phyloP scores from a whole-genome alignment of 1,284 basidiomycete species.

The Schizophyllum commune region DNA sequence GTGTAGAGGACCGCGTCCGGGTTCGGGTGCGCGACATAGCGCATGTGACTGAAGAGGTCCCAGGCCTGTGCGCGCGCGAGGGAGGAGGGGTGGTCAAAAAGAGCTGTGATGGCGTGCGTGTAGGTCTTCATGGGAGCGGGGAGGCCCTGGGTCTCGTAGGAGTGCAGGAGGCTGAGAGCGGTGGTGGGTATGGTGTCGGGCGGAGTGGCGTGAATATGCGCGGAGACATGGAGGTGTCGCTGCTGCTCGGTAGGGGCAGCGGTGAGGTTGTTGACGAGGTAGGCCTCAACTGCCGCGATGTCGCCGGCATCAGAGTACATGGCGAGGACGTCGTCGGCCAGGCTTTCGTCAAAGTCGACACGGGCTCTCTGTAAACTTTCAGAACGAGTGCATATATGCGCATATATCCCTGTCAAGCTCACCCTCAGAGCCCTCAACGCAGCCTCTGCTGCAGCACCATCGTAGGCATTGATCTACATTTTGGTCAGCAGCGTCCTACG shows the following conservation, averaged over 20 bases:
- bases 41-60: conserved; percentile 95
- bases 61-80: conserved; percentile 70
- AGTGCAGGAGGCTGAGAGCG: conserved; percentile 55
- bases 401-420: not conserved
- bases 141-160: conserved; percentile 51
- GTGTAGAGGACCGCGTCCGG: conserved; percentile 75
- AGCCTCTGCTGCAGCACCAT: not conserved
- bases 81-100: conserved; percentile 37
- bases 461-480: not conserved
- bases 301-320: not conserved
- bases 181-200: conserved; percentile 38
- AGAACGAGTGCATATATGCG: not conserved
- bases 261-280: not conserved
- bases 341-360: not conserved
- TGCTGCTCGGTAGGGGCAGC: conserved; percentile 31
- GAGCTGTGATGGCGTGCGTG: conserved; percentile 50
- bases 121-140: conserved; percentile 62
- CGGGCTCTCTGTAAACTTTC: not conserved
- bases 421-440: not conserved
- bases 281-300: not conserved
- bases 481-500: not conserved
- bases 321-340: not conserved
- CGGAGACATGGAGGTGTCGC: conserved; percentile 61
- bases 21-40: conserved; percentile 83
- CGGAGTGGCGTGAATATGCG: conserved; percentile 40